A percentile compares a stretch with the other conserved stretches of the same genome.
Conservation (phyloP, 306 rosid species). For the Sindora glabra region DNA sequence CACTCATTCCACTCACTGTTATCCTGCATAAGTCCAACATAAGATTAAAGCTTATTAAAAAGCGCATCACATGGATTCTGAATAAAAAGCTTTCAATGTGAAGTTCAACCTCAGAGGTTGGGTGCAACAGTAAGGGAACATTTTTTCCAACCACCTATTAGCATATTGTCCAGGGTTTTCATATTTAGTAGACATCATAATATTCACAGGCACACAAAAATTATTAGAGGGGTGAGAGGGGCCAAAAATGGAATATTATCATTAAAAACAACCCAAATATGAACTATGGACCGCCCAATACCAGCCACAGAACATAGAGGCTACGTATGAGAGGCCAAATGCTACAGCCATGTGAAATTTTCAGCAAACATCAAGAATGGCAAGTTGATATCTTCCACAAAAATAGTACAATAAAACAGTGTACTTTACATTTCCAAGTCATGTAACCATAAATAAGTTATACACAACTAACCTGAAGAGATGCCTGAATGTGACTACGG, state of each 20-base stretch:
- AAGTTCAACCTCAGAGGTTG: constrained; percentile 8
- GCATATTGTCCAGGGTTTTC: constrained; percentile 1
- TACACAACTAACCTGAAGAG: constrained; percentile 63
- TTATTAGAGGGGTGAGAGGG: no score
- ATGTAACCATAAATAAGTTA: background rate
- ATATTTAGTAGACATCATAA: no score
- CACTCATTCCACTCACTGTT: constrained; percentile 81
- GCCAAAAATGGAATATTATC: no score
- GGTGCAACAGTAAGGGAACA: background rate
- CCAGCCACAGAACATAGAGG: no score
- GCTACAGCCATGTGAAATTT: background rate
- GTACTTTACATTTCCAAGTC: no score
- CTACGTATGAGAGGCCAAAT: background rate
- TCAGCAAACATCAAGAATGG: background rate
- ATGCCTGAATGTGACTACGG: constrained; percentile 50
- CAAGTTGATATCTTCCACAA: no score
- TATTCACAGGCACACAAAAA: no score
- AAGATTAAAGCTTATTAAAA: constrained; percentile 3
- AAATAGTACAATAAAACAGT: no score
- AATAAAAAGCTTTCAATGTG: background rate
- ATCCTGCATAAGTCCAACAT: constrained; percentile 45
- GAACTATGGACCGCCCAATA: no score
- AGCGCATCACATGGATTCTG: background rate
- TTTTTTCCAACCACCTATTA: background rate
- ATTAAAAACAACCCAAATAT: no score